phyloP scores from a whole-genome alignment of 2,329 filamentous ascomycete species.

The Cladophialophora yegresii region DNA sequence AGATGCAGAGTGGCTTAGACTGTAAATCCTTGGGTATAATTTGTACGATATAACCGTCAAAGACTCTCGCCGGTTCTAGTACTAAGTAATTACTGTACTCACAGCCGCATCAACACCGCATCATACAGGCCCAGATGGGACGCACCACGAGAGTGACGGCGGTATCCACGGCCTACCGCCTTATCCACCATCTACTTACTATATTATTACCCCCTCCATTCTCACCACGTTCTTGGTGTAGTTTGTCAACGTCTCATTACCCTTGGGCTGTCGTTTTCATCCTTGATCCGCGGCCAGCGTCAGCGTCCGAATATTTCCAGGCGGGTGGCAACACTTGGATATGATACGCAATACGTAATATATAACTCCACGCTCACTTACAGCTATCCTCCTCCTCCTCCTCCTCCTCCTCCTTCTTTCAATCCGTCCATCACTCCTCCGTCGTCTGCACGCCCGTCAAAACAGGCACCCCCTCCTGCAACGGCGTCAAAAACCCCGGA shows the following conservation, averaged over 20 bases:
- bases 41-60: too few species aligned
- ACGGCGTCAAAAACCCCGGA: constrained; percentile 4
- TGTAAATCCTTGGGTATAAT: too few species aligned
- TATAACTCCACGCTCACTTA: not conserved
- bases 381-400: not conserved
- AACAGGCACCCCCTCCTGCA: constrained; percentile 19
- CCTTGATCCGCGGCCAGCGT: not conserved
- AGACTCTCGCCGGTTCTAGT: too few species aligned
- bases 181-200: not conserved
- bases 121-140: constrained; percentile 3
- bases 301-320: too few species aligned
- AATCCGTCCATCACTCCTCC: not conserved
- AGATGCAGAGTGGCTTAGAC: not conserved
- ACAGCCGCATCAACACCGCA: not conserved
- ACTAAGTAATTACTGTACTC: too few species aligned
- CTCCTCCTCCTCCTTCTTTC: too few species aligned
- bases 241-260: not conserved
- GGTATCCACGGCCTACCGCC: not conserved
- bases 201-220: constrained; percentile 12
- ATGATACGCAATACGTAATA: not conserved
- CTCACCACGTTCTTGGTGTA: not conserved
- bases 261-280: not conserved
- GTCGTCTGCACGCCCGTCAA: constrained; percentile 39
- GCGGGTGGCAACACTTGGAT: too few species aligned
- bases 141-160: constrained; percentile 6